Percentiles rank a stretch among this genome's conserved stretches.
Evolutionary conservation across 352 stramenopile species (phyloP).

Genomic region (Thalassiosira mediterranea): DNA sequence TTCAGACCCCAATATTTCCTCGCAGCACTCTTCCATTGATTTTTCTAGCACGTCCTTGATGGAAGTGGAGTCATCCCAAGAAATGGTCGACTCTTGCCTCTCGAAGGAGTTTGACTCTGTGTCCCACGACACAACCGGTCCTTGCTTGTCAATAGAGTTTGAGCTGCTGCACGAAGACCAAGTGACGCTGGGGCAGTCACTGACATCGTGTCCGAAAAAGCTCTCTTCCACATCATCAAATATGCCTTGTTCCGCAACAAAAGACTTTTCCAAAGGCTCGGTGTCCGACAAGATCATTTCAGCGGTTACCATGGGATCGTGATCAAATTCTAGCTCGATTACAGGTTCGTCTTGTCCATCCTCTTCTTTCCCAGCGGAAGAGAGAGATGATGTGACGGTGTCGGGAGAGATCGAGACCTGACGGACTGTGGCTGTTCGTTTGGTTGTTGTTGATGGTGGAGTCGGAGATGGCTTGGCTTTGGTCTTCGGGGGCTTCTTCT

Average conservation of each 20-base stretch:
- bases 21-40: slow-evolving; percentile 10
- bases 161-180: not conserved
- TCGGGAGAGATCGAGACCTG: not conserved
- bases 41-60: not conserved
- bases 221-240: not conserved
- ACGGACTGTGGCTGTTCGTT: too few relatives aligned
- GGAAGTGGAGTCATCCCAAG: slow-evolving; percentile 1
- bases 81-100: not conserved
- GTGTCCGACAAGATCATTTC: not conserved
- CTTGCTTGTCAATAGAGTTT: not conserved
- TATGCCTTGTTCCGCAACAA: not conserved
- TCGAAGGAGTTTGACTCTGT: not conserved
- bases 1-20: slow-evolving; percentile 8
- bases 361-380: not conserved
- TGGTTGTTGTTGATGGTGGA: too few relatives aligned
- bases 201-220: not conserved
- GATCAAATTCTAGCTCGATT: too few relatives aligned
- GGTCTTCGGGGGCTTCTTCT: not conserved
- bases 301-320: not conserved
- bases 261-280: not conserved
- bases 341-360: not conserved
- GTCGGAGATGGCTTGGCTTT: not conserved
- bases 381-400: not conserved
- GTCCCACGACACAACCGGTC: not conserved
- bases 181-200: not conserved